Conservation (phyloP, 2,329 filamentous ascomycete genomes). For the Trichoderma sp. region DNA sequence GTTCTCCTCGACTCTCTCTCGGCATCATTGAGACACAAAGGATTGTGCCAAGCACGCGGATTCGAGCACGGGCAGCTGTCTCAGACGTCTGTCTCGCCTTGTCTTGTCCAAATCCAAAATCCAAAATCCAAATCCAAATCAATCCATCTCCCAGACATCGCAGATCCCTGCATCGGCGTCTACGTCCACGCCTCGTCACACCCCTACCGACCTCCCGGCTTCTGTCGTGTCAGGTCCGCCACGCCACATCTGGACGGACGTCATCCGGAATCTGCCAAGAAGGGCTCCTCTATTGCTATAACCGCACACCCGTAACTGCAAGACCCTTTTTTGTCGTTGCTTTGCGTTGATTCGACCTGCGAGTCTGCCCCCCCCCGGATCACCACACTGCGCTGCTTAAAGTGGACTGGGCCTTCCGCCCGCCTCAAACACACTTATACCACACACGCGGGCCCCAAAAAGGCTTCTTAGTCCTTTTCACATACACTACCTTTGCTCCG, state of each 20-base stretch:
- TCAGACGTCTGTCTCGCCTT: background rate
- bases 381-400: conserved; percentile 13
- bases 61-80: background rate
- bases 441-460: conserved; percentile 13
- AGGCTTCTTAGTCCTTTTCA: conserved; percentile 17
- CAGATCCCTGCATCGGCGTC: conserved; percentile 17
- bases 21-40: background rate
- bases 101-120: background rate
- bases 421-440: conserved; percentile 22
- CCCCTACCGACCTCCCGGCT: conserved; percentile 15
- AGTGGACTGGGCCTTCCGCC: conserved; percentile 17
- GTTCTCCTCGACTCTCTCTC: background rate
- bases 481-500: conserved; percentile 31
- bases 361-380: conserved; percentile 14
- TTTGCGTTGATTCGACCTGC: conserved; percentile 15
- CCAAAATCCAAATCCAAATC: background rate
- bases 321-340: conserved; percentile 15
- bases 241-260: conserved; percentile 25
- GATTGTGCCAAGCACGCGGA: background rate
- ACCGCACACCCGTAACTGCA: conserved; percentile 12
- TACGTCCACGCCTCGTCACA: conserved; percentile 15
- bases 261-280: conserved; percentile 29
- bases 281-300: conserved; percentile 19
- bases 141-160: conserved; percentile 11
- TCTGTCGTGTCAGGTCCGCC: conserved; percentile 21